Base-by-base conservation (phyloP, 139 green algal genomes). In the Tetradesmus obliquus region DNA sequence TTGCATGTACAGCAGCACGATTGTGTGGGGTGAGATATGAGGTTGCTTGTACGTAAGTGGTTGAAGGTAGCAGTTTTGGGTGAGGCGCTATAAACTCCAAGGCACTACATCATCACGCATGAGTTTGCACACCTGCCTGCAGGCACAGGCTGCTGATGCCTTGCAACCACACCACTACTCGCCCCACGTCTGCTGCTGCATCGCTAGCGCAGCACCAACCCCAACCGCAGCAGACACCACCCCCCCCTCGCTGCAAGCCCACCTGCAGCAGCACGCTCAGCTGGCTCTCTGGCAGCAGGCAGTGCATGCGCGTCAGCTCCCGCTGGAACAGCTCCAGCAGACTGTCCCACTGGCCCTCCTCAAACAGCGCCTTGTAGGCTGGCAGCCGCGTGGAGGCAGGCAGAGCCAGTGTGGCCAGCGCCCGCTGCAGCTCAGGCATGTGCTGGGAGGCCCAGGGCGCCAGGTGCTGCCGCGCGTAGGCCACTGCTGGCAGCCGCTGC, bases 371-470 rank as follows among this genome's bases (percentile, higher is more conserved):
- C 72, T 88, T 79, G 95, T 98, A 98, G 22, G 88, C 91, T 5
- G 81, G 9, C 76, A 94, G 96, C n/a, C 91, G 54, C 5, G 96
- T 97, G 87, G 91, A 86, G 0, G 89, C 91, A 71, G 85, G 90
- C 90, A 99, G 98, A 0, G 95, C 97, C 15, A 99, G 93, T 17
- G 95, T 92, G 9, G 97, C 96, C 55, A 98, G 94, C 8, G 96
- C 96, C n/a, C 95, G 95, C 95, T 99, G 97, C 87, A 99, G 89
- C 79, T 99, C 97, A 53, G 90, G 82, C 94, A 98, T 92, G 92
- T 97, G 88, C 51, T 90, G 90, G 20, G 45, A n/a, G 15, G 88
- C 88, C 88, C 88, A 92, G 20, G 83, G 71, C 9, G 88, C 60
- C 69, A 90, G 76, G 57, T 92, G 57, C 9, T 54, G 58, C 7